phyloP scores from a whole-genome alignment of 768 basidiomycete species.

The Strobilomyces confusus region DNA sequence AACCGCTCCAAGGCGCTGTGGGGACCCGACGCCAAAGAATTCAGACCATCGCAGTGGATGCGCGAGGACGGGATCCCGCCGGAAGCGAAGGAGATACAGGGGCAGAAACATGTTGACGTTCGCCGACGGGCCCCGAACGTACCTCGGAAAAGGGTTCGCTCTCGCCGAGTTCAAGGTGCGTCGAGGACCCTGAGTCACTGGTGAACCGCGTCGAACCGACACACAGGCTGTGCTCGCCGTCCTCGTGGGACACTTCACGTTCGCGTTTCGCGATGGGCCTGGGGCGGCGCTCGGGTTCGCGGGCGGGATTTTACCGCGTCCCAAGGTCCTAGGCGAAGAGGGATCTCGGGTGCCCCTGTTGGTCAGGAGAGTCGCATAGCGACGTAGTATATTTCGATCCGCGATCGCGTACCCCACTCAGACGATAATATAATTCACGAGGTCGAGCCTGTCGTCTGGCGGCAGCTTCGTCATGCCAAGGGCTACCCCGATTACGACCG shows the following conservation, averaged over 20 bases:
- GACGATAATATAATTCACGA: no score
- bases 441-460: no score
- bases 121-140: conserved; percentile 27
- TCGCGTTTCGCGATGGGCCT: conserved; percentile 34
- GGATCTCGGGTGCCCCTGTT: conserved; percentile 13
- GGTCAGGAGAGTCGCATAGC: conserved; percentile 1
- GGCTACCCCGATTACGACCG: no score
- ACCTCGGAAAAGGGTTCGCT: conserved; percentile 28
- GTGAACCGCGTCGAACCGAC: neutral
- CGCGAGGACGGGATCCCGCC: conserved; percentile 23
- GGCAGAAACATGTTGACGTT: conserved; percentile 29
- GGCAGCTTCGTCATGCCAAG: no score
- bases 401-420: neutral
- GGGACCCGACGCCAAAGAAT: conserved; percentile 57
- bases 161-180: conserved; percentile 11
- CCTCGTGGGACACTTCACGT: conserved; percentile 38
- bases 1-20: conserved; percentile 54
- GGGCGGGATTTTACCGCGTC: conserved; percentile 31
- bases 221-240: conserved; percentile 12
- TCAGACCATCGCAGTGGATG: conserved; percentile 63
- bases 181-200: neutral
- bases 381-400: neutral
- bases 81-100: conserved; percentile 33
- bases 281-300: conserved; percentile 28
- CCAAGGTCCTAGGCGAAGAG: conserved; percentile 27